Evolutionary conservation across 768 basidiomycete genomes (phyloP), one percentile per base, ranked within the genome.

Genomic region (Macrolepiota dolichaula): DNA sequence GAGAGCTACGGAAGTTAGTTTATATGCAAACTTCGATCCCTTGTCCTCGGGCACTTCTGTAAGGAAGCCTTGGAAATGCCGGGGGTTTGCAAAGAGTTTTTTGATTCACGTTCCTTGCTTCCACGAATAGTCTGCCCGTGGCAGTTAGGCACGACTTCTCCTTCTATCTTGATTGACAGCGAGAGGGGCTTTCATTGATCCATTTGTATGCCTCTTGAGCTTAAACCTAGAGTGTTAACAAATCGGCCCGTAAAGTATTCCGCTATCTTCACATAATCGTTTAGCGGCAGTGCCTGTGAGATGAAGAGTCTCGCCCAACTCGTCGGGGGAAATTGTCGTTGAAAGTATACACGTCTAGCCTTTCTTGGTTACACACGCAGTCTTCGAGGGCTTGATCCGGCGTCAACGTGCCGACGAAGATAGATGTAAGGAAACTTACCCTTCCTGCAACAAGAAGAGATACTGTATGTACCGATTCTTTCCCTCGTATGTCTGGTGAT

Each of bases 81-180:
- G 19, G 1, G 25, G 40, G 27, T 22, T 35, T 44, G 27, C 40
- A 52, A 25, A 61, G 22, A n/a, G n/a, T n/a, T n/a, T 19, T 32
- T 51, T 27, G n/a, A 32, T 40, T 29, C 38, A 24, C 35, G 52
- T 54, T 61, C 52, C 51, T 61, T 49, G 59, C 42, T 61, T 55
- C 59, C 52, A 61, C 46, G 44, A 17, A 11, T 52, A 19, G 19
- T 60, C 40, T 37, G 10, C 24, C 36, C 12, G 22, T 61, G 59
- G 46, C 59, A 55, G 59, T 19, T 36, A 61, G 59, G 59, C 46
- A 61, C 59, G 17, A 29, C 22, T 49, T 19, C 59, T 50, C n/a
- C 22, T 49, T 19, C 59, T 50, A 52, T 22, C 27, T 36, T 60
- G 59, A 60, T 54, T 24, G 38, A 46, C 32, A n/a, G 42, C 36